Evolutionary conservation across 2,329 filamentous ascomycete genomes (phyloP), one percentile per base, ranked within the genome.

Genomic region (Acrocalymma vagum): DNA sequence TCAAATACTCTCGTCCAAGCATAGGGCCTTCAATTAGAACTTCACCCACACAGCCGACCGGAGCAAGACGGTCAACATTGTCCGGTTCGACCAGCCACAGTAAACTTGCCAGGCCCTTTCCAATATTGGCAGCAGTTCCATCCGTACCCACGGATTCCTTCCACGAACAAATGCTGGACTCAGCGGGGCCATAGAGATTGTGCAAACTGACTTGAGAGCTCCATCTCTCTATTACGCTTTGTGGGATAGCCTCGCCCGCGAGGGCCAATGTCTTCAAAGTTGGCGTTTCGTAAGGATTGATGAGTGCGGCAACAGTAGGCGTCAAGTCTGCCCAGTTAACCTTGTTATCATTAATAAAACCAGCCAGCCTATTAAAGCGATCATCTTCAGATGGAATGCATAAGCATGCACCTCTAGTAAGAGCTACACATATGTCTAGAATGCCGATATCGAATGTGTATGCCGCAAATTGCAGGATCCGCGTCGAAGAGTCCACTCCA

Each of bases 331-430:
- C 83, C 74, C 42, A 82, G 79, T 36, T 42, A 2, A n/a, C 10
- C 2, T 29, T 29, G 17, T 38, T 25, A 4, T 22, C 18, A 14
- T 13, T 71, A 21, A 85, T 78, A 1, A 73, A 75, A 3, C 72
- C 76, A 2, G 72, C 65, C 3, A 84, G 68, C 36, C 83, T 74
- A 38, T 77, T 73, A 60, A 11, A 77, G 69, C 38, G 83, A 77
- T 4, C 73, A 60, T 1, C 77, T 69, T 3, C 76, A 76, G 0
- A 47, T 3, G 84, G 82, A 0, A 85, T 71, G 42, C 83, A 86
- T 3, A 86, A 71, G 38, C 80, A 83, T 0, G 78, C 83, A n/a
- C 83, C 83, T 14, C 75, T 68, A 6, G 78, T 71, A 6, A 86
- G 67, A 0, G 79, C 77, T 1, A 78, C 78, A 40, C 83, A 74